Base-by-base conservation (phyloP, 139 green algal genomes). In the Picochlorum sp. region DNA sequence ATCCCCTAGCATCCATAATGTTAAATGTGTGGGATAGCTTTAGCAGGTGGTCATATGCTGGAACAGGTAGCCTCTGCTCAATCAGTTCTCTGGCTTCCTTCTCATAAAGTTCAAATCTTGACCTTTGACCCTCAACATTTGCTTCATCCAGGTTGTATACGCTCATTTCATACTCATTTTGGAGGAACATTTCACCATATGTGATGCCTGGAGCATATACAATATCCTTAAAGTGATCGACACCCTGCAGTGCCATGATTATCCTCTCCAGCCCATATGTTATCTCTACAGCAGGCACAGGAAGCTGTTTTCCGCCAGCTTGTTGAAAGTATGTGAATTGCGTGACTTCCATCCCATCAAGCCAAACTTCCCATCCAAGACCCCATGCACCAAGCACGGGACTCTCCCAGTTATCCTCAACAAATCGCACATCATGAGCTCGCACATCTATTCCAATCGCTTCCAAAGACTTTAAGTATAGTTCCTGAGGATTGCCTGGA, bases 291-390 rank as follows among this genome's bases (percentile, higher is more conserved):
- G 82, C 76, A 8, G 86, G 86, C 10, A 81, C 75, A 22, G 81
- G 64, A 36, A 97, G 72, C 13, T 73, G 51, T 56, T 82, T 76
- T 28, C 86, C 82, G 6, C 85, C 85, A 13, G 69, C 68, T 67
- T 96, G 85, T 74, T 98, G 92, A 65, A 99, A 97, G 77, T 98
- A 99, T 3, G 93, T 98, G 81, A 98, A 98, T 76, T 97, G 89
- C 12, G 91, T 95, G 30, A 97, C 83, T 80, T 98, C 90, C 89
- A 96, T 95, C 43, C 91, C 91, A 68, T 98, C 89, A 61, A 97
- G 72, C 90, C 89, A 96, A 50, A 97, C 89, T 68, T 98, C 92
- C 89, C 92, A 99, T 30, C 93, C 92, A 28, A 98, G 77, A 8
- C 92, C 89, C 92, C 88, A 99, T 28, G 89, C 90, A 5, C 91